Base-by-base conservation (phyloP, 805 yeast species). In the Naumovozyma dairenensis region DNA sequence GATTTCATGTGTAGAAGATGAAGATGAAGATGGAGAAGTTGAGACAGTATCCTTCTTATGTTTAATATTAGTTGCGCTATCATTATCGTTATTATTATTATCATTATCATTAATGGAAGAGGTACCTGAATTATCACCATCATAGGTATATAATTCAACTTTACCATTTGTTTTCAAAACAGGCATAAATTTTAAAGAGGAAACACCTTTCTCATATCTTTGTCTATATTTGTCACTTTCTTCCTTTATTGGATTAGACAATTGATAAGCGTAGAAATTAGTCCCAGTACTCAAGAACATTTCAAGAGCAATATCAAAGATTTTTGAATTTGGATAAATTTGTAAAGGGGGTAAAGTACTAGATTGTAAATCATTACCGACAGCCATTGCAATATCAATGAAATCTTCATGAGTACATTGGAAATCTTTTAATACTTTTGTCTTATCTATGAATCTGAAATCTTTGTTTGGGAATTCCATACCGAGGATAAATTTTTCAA, bases 321-420 rank as follows among this genome's bases (percentile, higher is more conserved):
- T 28, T 34, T 54, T 53, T 8, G 42, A 34, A n/a, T 35, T 36
- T 18, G 61, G 59, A 34, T 49, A 51, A 13, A 49, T 49, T 25
- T 62, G 63, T 31, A 66, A 53, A 12, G 68, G 60, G 6, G 74
- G 69, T 45, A 86, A 68, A 1, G 80, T 70, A 21, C 55, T 57
- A 12, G 83, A 83, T 49, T 83, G 93, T 35, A 80, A 62, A 25
- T 71, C 75, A 52, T 84, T 80, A 3, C 96, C 96, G 14, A 79
- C 77, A 48, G 82, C 74, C 54, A 84, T 67, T 25, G 87, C 67
- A 29, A 83, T 69, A 45, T 89, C 96, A 35, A 73, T 60, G 36
- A 89, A 74, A 48, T 80, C 87, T 33, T 74, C 73, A 30, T 73
- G 69, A n/a, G 66, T 60, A 33, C 84, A 57, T 25, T 62, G 63